Base-by-base conservation (phyloP, 495 filamentous ascomycete genomes). In the Xylaria sp. region DNA sequence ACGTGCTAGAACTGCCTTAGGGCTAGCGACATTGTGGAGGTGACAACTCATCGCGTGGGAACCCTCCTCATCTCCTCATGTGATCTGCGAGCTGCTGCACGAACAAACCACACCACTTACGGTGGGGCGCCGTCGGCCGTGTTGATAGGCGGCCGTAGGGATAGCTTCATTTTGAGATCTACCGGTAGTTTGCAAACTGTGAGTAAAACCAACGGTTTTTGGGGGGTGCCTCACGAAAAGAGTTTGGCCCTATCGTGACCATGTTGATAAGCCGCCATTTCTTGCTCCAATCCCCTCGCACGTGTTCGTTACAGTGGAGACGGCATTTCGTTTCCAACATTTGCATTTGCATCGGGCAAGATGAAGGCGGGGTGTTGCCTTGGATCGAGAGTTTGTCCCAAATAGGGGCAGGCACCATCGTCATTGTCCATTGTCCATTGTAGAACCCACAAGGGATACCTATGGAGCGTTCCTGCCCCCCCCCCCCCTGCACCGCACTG, bases 41-140 rank as follows among this genome's bases (percentile, higher is more conserved):
- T 66, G 69, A 71, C 69, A 71, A 71, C 69, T 65, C 69, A 71
- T 66, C 69, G 50, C 61, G 21, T 21, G 68, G 43, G 55, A 65
- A 44, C 61, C 40, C 48, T 66, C 31, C 69, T 71, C 69, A 71
- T 71, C 48, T 66, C 31, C 69, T 71, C 69, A 71, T 71, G 69
- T 71, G 69, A 71, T 71, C 69, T 52, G 61, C 44, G 52, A 70
- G 31, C 58, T 59, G 37, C 69, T 66, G 69, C 61, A 71, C 58
- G 61, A 71, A 66, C 61, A 70, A 61, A 70, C 68, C 68, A 62
- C 57, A 59, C 57, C 57, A 70, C 40, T 33, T 46, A 33, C 15
- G 61, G 68, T 64, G 50, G 68, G 40, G 61, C 50, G 44, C 40
- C 44, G 31, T 44, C n/a, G n/a, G 44, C 35, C 68, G 58, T 55